Base-by-base conservation (phyloP, 805 yeast species). In the Brettanomyces bruxellensis region DNA sequence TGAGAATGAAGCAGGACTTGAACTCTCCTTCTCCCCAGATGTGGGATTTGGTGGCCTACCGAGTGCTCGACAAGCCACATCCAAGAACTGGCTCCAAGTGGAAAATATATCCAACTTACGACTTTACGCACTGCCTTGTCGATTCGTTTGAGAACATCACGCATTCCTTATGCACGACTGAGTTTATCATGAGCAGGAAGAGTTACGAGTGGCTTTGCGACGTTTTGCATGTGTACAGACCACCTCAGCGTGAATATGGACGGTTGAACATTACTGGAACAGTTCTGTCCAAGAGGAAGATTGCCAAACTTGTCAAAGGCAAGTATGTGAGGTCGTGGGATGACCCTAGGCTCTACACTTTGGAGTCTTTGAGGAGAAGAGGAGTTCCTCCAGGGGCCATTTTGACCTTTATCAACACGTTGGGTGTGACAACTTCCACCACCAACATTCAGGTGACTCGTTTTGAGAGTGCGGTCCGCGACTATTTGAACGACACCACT, bases 321-420 rank as follows among this genome's bases (percentile, higher is more conserved):
- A 70, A 75, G 4, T 69, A 75, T 58, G 99, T 93, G 24, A 80
- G 96, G 65, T 96, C 88, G 41, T 93, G 99, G 99, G 95, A 93
- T 66, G 99, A 93, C 67, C 99, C 99, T 58, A 79, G 99, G 61
- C 74, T 93, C 63, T 93, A 81, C 67, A 93, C 99, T 4, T 76
- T 93, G 57, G 99, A 89, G 56, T 96, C 93, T 44, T 80, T 93
- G 50, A 83, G 88, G 62, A 85, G 99, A 65, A 86, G 99, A 63
- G 99, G 99, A 71, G 83, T 93, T 7, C 99, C 99, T 55, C 99
- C 99, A 11, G 97, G 98, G 40, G 97, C 98, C 28, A 87, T 93
- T 63, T 74, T 93, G 62, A 78, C 89, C 32, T 93, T 93, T 64
- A 86, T 93, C 60, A 87, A 90, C 64, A 91, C 96, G 41, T 76